Percentiles rank a stretch among this genome's conserved stretches.
Conservation (phyloP, 805 yeast genomes). For the Saturnispora galanensis region DNA sequence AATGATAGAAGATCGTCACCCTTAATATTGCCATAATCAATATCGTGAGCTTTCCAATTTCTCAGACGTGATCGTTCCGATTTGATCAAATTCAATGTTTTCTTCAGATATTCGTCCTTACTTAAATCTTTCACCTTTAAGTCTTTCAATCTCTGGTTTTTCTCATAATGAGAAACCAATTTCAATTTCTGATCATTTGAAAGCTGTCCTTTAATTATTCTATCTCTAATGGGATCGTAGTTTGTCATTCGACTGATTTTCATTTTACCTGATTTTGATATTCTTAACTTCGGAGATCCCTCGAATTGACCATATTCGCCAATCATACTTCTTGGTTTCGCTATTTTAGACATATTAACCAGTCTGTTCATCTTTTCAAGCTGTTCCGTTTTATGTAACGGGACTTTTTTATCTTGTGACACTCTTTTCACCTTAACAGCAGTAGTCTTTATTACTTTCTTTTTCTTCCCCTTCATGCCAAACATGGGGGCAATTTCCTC, state of each 20-base stretch:
- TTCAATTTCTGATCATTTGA: background rate
- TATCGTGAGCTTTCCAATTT: conserved; percentile 7
- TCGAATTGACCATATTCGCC: conserved; percentile 2
- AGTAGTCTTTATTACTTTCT: background rate
- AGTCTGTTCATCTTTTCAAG: conserved; percentile 9
- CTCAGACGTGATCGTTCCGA: background rate
- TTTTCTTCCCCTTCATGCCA: background rate
- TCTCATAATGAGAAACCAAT: conserved; percentile 3
- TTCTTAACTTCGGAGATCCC: background rate
- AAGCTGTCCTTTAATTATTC: conserved; percentile 1
- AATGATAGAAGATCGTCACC: background rate
- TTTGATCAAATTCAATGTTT: conserved; percentile 6
- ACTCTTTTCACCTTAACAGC: no score
- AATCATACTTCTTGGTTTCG: conserved; percentile 14
- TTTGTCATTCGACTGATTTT: conserved; percentile 13
- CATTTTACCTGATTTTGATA: conserved; percentile 1
- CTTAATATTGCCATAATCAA: background rate
- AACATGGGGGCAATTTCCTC: conserved; percentile 1
- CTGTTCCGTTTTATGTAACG: conserved; percentile 14
- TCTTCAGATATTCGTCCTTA: conserved; percentile 8
- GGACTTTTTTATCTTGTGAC: conserved; percentile 8
- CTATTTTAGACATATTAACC: conserved; percentile 12
- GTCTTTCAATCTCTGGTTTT: conserved; percentile 3
- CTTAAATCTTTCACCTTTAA: conserved; percentile 5
- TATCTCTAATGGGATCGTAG: conserved; percentile 13